Base-by-base conservation (phyloP, 306 rosid genomes). In the Castanospermum australe region DNA sequence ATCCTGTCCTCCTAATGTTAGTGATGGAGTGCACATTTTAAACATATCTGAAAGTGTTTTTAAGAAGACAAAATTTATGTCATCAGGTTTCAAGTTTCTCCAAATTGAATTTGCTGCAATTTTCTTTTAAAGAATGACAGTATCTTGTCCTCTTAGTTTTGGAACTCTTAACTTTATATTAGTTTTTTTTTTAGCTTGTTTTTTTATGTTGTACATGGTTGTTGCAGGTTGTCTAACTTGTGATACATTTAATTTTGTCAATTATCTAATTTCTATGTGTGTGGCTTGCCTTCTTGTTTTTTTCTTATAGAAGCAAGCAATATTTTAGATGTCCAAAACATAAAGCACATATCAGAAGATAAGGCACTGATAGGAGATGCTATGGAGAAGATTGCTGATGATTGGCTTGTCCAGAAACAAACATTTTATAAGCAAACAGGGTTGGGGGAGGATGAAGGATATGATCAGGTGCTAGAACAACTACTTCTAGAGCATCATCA, bases 391-490 rank as follows among this genome's bases (percentile, higher is more conserved):
- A 86, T 87, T 69, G 79, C 44, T 0, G 70, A 86, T 72, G 84
- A 90, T 10, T 92, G 98, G 97, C 66, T 56, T 21, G 81, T 35
- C 54, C 88, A 92, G 84, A 86, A 75, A 75, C 86, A 86, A 64
- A 57, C 41, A n/a, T 87, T 94, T 62, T 77, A 73, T 81, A 77
- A 75, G 78, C 94, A 90, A 67, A 88, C 87, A 7, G 92, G 97
- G 68, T 52, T 82, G 17, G 75, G 15, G 67, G 81, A 76, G 12
- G 83, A 81, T 24, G 86, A 75, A 6, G 42, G 28, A 50, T 78
- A 77, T 57, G 87, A 30, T 6, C 81, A 63, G 76, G 87, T 74
- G 65, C 77, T 85, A 73, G 87, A 89, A 45, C 85, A 32, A 59
- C 55, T 83, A 14, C 84, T 89, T 36, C 76, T 86, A 39, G 64